Evolutionary conservation across 2,329 filamentous ascomycete species (phyloP).

Genomic region (Ophiognomonia clavigignenti-juglandacearum): DNA sequence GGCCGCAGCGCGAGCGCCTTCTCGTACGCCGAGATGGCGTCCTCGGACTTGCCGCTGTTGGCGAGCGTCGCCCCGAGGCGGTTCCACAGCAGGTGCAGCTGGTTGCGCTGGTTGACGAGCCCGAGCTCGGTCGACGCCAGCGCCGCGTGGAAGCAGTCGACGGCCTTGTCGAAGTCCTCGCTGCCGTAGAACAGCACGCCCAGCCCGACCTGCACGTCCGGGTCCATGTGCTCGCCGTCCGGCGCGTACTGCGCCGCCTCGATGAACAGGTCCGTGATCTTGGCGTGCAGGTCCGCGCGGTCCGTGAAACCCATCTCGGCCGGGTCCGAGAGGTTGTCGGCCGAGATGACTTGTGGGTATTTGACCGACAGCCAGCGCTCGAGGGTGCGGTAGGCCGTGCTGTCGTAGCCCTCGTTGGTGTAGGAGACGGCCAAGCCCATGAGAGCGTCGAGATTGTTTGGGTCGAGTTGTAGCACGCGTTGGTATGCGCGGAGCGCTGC

Average conservation of each 20-base stretch:
- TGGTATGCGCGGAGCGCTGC: slow-evolving; percentile 92
- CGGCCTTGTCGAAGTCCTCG: slow-evolving; percentile 96
- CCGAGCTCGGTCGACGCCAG: slow-evolving; percentile 82
- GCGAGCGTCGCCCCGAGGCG: slow-evolving; percentile 91
- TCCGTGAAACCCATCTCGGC: slow-evolving; percentile 94
- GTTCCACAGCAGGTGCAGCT: slow-evolving; percentile 96
- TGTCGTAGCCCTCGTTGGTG: slow-evolving; percentile 98
- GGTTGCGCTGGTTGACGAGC: slow-evolving; percentile 74
- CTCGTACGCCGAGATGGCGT: slow-evolving; percentile 95
- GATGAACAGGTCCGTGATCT: slow-evolving; percentile 88
- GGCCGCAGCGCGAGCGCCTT: slow-evolving; percentile 84
- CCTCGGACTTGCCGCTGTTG: slow-evolving; percentile 88
- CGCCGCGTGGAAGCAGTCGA: slow-evolving; percentile 94
- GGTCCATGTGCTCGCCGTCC: slow-evolving; percentile 92
- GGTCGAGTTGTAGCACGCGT: slow-evolving; percentile 82
- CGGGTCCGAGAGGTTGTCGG: slow-evolving; percentile 65
- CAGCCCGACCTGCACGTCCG: slow-evolving; percentile 94
- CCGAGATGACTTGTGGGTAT: slow-evolving; percentile 78
- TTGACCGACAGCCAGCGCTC: slow-evolving; percentile 96
- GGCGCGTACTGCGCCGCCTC: slow-evolving; percentile 87
- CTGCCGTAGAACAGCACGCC: slow-evolving; percentile 97
- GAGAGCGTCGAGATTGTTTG: slow-evolving; percentile 79
- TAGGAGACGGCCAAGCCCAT: slow-evolving; percentile 97
- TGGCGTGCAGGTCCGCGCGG: slow-evolving; percentile 81
- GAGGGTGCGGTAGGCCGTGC: slow-evolving; percentile 89